Evolutionary conservation across 23 red algal genomes (phyloP), one percentile per base, ranked within the genome.

Genomic region (Gracilaria gracilis): DNA sequence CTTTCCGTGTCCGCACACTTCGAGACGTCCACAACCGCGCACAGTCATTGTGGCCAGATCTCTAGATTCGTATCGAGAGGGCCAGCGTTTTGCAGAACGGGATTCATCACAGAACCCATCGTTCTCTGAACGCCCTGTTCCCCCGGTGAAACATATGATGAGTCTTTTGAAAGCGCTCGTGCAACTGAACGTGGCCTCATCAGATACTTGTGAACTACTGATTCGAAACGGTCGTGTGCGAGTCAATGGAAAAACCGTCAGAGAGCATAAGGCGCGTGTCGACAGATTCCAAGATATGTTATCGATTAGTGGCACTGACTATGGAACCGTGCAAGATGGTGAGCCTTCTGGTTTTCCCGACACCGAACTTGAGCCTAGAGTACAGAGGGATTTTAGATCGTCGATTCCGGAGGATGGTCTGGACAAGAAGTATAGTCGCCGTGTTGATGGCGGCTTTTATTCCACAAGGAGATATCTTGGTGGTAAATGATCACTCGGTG

Each of bases 171-270:
- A 90, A 42, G 87, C 87, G 24, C 87, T 90, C 53, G 27, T 51
- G 27, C 72, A 80, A 36, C 53, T 90, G 6, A 90, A 90, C 44
- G 71, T 90, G 35, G 73, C 87, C 9, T 76, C 65, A 6, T 67
- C 61, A 23, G 87, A 90, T 8, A 90, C 87, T 25, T 90, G 87
- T 81, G 87, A 40, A 37, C 57, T 90, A 2, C 58, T 90, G 11
- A 80, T 90, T 79, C 71, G 87, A 64, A 81, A 24, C 57, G 57
- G 74, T 7, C 71, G 87, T 81, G 87, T 90, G 70, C 87, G 72
- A 23, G 76, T 90, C 24, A 90, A 90, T 80, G 87, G 87, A 47
- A 54, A 57, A 37, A 53, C 61, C 2, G 46, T 81, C 24, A 79
- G 28, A 24, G 87, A 90, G 17, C 27, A 79, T 11, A 79, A 28